Conservation (phyloP, 1,284 basidiomycete species). For the Porogramme epimiltina region DNA sequence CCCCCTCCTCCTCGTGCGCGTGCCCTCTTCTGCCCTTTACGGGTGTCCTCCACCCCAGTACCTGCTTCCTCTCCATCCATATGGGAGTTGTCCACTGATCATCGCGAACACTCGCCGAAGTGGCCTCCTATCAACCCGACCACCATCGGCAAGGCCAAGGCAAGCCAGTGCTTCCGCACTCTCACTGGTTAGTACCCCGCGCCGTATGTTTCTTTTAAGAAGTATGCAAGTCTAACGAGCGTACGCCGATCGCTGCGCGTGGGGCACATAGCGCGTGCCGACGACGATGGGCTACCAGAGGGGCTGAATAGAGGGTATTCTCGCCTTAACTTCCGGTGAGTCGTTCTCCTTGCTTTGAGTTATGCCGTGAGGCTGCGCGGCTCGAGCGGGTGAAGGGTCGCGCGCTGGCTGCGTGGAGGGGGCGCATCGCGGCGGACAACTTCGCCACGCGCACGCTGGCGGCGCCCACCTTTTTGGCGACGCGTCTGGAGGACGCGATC, state of each 20-base stretch:
- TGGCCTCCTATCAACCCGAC: constrained; percentile 61
- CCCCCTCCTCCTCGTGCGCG: constrained; percentile 2
- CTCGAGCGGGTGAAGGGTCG: background rate
- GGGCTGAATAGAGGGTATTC: constrained; percentile 73
- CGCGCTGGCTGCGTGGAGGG: background rate
- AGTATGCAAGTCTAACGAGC: background rate
- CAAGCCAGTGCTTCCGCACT: constrained; percentile 69
- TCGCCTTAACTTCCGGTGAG: constrained; percentile 59
- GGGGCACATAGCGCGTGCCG: constrained; percentile 78
- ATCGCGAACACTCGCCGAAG: no score
- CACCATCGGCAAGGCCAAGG: constrained; percentile 47
- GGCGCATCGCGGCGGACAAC: no score
- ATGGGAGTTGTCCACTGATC: no score
- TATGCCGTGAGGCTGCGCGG: background rate
- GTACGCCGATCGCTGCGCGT: constrained; percentile 1
- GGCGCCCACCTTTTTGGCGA: no score
- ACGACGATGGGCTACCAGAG: constrained; percentile 82
- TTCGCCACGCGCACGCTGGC: no score
- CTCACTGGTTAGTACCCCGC: constrained; percentile 56
- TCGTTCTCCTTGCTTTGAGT: constrained; percentile 1
- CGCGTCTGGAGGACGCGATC: no score
- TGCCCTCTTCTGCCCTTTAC: background rate
- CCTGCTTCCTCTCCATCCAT: no score
- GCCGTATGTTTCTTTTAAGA: no score
- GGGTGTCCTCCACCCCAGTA: no score